Evolutionary conservation across 2,329 filamentous ascomycete genomes (phyloP).

Genomic region (Fusarium compactum): DNA sequence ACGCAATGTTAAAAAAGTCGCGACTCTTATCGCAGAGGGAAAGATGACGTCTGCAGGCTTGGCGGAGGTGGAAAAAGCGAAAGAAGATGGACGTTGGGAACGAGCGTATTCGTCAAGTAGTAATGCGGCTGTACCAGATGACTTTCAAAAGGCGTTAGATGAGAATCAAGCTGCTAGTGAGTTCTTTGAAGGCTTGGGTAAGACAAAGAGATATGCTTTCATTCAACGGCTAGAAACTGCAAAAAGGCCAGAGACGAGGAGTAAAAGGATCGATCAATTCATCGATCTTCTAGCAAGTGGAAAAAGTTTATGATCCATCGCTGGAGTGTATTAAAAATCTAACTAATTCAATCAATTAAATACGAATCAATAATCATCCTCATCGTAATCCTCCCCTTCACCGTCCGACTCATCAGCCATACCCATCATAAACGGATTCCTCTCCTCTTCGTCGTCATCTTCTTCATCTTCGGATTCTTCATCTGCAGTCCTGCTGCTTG

Average conservation of each 20-base stretch:
- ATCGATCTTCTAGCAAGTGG: conserved; percentile 54
- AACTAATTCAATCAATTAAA: background rate
- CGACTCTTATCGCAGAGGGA: conserved; percentile 57
- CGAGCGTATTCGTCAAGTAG: conserved; percentile 66
- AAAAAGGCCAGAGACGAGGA: conserved; percentile 52
- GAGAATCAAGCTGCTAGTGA: conserved; percentile 50
- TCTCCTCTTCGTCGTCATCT: conserved; percentile 41
- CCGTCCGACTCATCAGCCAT: conserved; percentile 53
- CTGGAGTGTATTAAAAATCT: conserved; percentile 20
- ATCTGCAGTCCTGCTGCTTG: conserved; percentile 37
- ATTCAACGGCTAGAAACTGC: conserved; percentile 60
- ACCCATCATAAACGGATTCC: conserved; percentile 47
- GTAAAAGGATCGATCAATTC: conserved; percentile 56
- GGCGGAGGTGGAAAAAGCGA: conserved; percentile 65
- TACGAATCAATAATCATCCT: conserved; percentile 27
- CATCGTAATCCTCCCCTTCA: conserved; percentile 40
- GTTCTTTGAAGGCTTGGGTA: conserved; percentile 59
- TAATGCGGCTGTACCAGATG: conserved; percentile 59
- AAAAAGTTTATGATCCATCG: conserved; percentile 45
- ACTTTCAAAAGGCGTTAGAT: conserved; percentile 60
- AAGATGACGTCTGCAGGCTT: conserved; percentile 63
- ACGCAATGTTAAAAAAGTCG: conserved; percentile 67
- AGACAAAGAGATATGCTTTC: conserved; percentile 60
- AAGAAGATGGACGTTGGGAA: conserved; percentile 69
- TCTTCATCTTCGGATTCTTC: conserved; percentile 38